Evolutionary conservation across 78 protist species (phyloP).

Genomic region (Dictyostelium citrinum): DNA sequence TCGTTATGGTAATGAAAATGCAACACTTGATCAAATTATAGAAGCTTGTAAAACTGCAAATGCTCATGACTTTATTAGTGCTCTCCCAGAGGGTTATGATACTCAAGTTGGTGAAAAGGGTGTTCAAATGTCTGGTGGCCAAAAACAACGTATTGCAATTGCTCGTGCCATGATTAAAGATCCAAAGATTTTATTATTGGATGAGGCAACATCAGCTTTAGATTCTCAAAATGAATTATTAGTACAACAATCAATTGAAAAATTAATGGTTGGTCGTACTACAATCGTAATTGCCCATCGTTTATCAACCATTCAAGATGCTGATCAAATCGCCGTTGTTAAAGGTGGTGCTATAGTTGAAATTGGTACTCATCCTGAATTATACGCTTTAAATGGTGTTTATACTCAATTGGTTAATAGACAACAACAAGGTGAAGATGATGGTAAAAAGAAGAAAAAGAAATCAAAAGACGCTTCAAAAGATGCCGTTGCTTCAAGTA

Average conservation of each 20-base stretch:
- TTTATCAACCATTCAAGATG: conserved; percentile 89
- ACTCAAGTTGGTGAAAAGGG: conserved; percentile 96
- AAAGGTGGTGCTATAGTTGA: conserved; percentile 80
- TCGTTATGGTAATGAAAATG: conserved; percentile 82
- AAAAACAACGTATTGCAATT: conserved; percentile 91
- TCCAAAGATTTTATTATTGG: conserved; percentile 95
- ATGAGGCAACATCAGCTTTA: conserved; percentile 98
- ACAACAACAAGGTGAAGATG: conserved; percentile 42
- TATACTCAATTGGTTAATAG: conserved; percentile 58
- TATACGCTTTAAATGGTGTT: conserved; percentile 49
- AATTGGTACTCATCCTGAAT: conserved; percentile 76
- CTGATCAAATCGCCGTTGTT: conserved; percentile 88
- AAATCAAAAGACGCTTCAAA: not conserved
- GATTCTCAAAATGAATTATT: conserved; percentile 93
- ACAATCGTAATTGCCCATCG: conserved; percentile 98
- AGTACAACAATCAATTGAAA: conserved; percentile 91
- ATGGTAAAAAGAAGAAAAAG: not conserved
- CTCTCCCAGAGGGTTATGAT: conserved; percentile 92
- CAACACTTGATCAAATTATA: conserved; percentile 81
- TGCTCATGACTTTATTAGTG: conserved; percentile 92
- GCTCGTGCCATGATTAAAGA: conserved; percentile 95
- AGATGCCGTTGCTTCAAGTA: not conserved
- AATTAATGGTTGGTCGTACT: conserved; percentile 83
- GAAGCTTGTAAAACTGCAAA: conserved; percentile 93
- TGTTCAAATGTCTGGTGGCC: conserved; percentile 94